Percentiles rank a stretch among this genome's conserved stretches.
These are phyloP conservation scores for Nannochloropsis gaditana DNA, from an alignment of 108 stramenopile genomes.

Conservation along the genomic window DNA sequence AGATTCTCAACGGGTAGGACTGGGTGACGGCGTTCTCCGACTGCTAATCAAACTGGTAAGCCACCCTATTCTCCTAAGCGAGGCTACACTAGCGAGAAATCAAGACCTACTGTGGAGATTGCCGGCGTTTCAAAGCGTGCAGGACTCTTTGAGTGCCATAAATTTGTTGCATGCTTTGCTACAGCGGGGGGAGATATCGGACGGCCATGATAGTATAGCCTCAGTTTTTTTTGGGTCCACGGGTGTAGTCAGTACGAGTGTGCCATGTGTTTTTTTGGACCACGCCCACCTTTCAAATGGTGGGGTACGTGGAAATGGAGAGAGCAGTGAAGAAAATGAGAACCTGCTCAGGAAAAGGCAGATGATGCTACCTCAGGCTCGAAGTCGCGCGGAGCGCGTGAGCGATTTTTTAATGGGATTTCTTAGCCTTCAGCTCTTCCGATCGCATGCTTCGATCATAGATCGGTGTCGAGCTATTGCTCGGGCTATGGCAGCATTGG, in stretches of 20 bases:
- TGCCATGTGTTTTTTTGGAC: neutral
- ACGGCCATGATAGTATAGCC: neutral
- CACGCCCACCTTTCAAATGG: neutral
- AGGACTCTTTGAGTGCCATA: neutral
- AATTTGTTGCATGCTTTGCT: slow-evolving; percentile 1
- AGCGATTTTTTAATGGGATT: neutral
- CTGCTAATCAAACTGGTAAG: neutral
- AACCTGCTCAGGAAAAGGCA: neutral
- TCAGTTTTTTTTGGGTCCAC: neutral
- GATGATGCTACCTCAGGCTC: neutral
- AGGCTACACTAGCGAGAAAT: neutral
- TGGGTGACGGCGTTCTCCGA: neutral
- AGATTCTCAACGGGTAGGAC: neutral
- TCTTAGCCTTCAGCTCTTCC: neutral
- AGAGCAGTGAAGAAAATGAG: neutral
- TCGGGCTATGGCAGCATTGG: neutral
- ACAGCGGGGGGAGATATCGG: neutral
- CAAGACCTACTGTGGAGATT: slow-evolving; percentile 2
- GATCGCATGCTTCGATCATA: neutral
- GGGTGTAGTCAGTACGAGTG: neutral
- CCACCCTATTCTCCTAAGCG: neutral
- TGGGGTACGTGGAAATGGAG: neutral
- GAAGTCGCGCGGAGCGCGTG: neutral
- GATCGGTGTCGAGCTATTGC: neutral
- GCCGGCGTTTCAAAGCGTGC: neutral